Evolutionary conservation across 495 filamentous ascomycete genomes (phyloP).

Genomic region (Terfezia claveryi): DNA sequence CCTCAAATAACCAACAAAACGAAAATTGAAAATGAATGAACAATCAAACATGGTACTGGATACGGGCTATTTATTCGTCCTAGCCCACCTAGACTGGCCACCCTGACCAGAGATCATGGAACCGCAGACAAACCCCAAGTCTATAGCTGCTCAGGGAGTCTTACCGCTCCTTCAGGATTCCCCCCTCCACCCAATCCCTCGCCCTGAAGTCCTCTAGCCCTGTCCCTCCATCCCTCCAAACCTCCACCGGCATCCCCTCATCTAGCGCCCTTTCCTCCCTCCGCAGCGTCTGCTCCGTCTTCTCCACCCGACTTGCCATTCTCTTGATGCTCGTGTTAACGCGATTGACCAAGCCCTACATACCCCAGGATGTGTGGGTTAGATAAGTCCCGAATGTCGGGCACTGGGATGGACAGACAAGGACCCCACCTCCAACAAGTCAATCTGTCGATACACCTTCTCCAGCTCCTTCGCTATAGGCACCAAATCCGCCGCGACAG

Average conservation of each 20-base stretch:
- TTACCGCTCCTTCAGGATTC: constrained; percentile 8
- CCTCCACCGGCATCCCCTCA: constrained; percentile 16
- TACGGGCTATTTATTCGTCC: neutral
- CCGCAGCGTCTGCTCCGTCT: constrained; percentile 14
- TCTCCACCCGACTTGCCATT: constrained; percentile 16
- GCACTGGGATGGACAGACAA: neutral
- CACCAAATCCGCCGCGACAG: constrained; percentile 13
- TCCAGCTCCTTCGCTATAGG: constrained; percentile 16
- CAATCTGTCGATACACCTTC: constrained; percentile 17
- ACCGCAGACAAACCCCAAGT: neutral
- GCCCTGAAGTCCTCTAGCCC: constrained; percentile 12
- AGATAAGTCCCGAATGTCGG: neutral
- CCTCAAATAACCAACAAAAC: neutral
- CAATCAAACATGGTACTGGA: neutral
- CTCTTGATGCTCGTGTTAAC: constrained; percentile 16
- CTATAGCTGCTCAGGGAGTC: neutral
- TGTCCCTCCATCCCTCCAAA: constrained; percentile 3
- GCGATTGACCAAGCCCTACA: constrained; percentile 3
- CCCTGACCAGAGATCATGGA: neutral
- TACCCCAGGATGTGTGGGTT: neutral
- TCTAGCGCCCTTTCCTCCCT: constrained; percentile 15
- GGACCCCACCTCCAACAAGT: constrained; percentile 13
- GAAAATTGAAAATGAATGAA: neutral
- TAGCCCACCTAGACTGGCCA: neutral
- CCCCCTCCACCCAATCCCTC: constrained; percentile 14